These are phyloP conservation scores for Hemisphaericaspora lyxosophila DNA, from an alignment of 1,139 yeast species.

Conservation along the genomic window DNA sequence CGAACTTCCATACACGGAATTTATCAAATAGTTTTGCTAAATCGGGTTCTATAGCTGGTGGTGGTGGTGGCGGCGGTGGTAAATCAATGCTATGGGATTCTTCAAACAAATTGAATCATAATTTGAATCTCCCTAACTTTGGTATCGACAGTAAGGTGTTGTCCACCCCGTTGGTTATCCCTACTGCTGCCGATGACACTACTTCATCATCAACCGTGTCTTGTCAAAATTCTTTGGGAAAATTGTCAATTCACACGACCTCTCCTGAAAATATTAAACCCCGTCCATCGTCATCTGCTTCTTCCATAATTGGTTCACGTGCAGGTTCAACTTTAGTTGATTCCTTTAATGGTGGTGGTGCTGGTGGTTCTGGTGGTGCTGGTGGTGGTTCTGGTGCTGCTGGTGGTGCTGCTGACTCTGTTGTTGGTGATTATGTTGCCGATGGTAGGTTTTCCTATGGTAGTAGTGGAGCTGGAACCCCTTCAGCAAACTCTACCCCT, in stretches of 20 bases:
- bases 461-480: slow-evolving; percentile 7
- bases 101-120: slow-evolving; percentile 26
- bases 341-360: not conserved
- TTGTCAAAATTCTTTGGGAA: slow-evolving; percentile 9
- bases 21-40: slow-evolving; percentile 9
- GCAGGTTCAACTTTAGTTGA: not conserved
- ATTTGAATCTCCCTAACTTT: slow-evolving; percentile 31
- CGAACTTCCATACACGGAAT: slow-evolving; percentile 11
- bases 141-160: slow-evolving; percentile 21
- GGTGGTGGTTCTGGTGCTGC: slow-evolving; percentile 5
- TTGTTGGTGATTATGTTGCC: slow-evolving; percentile 1
- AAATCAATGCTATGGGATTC: slow-evolving; percentile 31
- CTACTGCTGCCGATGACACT: slow-evolving; percentile 6
- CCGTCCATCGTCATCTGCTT: not conserved
- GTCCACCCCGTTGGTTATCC: slow-evolving; percentile 14
- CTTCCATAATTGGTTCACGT: not conserved
- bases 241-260: slow-evolving; percentile 11
- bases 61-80: too few species aligned
- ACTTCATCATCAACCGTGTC: slow-evolving; percentile 7
- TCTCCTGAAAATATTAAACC: not conserved
- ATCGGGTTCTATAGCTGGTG: slow-evolving; percentile 8
- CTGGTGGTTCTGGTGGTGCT: not conserved
- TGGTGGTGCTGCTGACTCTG: not conserved
- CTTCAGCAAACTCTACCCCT: slow-evolving; percentile 10
- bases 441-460: slow-evolving; percentile 6